Base-by-base conservation (phyloP, 257 asterid species). In the Solanum chmielewskii region DNA sequence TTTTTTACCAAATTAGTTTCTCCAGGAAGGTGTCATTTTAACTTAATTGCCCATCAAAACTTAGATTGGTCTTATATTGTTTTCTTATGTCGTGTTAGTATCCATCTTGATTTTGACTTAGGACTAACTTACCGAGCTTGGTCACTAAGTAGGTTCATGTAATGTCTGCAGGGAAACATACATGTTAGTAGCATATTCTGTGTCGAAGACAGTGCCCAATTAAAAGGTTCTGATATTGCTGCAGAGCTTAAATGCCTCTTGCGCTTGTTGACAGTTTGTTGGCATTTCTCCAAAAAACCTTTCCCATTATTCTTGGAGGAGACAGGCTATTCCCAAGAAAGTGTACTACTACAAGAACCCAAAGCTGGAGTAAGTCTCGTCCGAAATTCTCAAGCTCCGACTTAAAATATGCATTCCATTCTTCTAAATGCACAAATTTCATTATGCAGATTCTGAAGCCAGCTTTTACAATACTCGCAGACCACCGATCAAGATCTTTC, bases 241-340 rank as follows among this genome's bases (percentile, higher is more conserved):
- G 92, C 91, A 2, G 99, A 96, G 91, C 99, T 97, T 83, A 92
- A 87, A 89, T 89, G 91, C 92, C 98, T 96, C n/a, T 89, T 97
- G 84, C 91, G 93, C 88, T 87, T 97, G 91, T 92, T 97, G 84
- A 96, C 98, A 29, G 94, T 95, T 56, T 96, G 99, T 86, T 97
- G 98, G 98, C 99, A 96, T 91, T 97, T 97, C 92, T 97, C 99
- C 41, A 97, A 97, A 90, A 97, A 95, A 81, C 94, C 99, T 8
- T 97, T 97, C 87, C 94, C 91, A 16, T 73, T 93, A 69, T 97
- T 97, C 93, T 87, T 97, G 59, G 96, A 94, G 92, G 98, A 95
- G 94, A 96, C 99, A 7, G 99, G 99, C 27, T 94, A 92, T 91
- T 91, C 96, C 64, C 90, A 90, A 87, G 97, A 93, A 86, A 96